These are phyloP conservation scores for Thermomyces lanuginosus DNA, from an alignment of 2,329 filamentous ascomycete species.

Conservation along the genomic window DNA sequence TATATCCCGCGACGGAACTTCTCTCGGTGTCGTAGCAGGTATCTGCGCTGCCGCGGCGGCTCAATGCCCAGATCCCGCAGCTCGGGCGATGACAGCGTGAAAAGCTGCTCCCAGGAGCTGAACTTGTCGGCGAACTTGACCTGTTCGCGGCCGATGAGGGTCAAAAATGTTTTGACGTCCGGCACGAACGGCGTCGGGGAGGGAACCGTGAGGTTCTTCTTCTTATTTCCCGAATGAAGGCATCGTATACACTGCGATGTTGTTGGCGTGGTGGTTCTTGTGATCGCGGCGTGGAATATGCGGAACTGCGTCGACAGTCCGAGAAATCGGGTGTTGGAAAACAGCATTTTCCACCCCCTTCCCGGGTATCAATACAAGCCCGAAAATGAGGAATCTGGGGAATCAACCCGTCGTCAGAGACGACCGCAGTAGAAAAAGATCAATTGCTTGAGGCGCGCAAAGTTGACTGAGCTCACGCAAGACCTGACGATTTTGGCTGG, in stretches of 20 bases:
- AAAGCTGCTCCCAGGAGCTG: slow-evolving; percentile 76
- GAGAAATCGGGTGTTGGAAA: slow-evolving; percentile 14
- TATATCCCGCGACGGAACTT: slow-evolving; percentile 62
- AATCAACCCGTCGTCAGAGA: too few species aligned
- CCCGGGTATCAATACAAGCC: too few species aligned
- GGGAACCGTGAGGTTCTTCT: slow-evolving; percentile 38
- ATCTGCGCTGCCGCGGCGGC: slow-evolving; percentile 63
- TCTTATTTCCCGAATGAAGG: slow-evolving; percentile 25
- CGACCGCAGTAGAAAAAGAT: too few species aligned
- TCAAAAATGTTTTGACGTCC: slow-evolving; percentile 71
- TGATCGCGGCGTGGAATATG: background rate
- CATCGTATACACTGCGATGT: slow-evolving; percentile 22
- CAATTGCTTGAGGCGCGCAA: too few species aligned
- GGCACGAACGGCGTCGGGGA: slow-evolving; percentile 71
- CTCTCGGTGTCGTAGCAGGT: slow-evolving; percentile 76
- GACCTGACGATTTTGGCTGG: too few species aligned
- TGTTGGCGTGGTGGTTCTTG: slow-evolving; percentile 4
- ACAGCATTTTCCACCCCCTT: slow-evolving; percentile 19
- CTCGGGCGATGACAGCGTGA: slow-evolving; percentile 61
- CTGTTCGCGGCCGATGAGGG: slow-evolving; percentile 75
- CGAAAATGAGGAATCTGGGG: too few species aligned
- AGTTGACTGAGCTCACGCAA: too few species aligned
- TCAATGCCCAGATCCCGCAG: slow-evolving; percentile 74
- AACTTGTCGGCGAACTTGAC: slow-evolving; percentile 73
- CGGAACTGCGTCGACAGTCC: too few species aligned